Evolutionary conservation across 139 green algal genomes (phyloP).

Genomic region (Pleodorina starrii): DNA sequence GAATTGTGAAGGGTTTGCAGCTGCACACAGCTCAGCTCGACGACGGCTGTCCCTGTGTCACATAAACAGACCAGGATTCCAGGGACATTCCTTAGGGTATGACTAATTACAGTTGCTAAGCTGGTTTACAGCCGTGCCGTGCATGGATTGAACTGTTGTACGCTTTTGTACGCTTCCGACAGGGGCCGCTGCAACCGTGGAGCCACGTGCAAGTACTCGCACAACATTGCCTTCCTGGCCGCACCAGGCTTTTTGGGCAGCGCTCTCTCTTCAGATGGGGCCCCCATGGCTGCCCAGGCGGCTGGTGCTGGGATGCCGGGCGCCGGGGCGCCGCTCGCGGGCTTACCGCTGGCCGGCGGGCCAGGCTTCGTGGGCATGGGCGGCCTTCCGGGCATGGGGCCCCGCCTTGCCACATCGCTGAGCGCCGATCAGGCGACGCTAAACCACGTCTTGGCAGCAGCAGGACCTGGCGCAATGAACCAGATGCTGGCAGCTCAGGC

Average conservation of each 20-base stretch:
- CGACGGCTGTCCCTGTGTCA: too few species aligned
- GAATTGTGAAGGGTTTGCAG: too few species aligned
- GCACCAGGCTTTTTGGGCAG: constrained; percentile 27
- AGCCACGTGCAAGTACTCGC: constrained; percentile 83
- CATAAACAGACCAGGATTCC: too few species aligned
- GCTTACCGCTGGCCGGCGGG: neutral
- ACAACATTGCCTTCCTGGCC: constrained; percentile 77
- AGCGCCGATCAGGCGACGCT: constrained; percentile 46
- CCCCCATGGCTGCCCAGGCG: constrained; percentile 19
- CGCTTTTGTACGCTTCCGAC: too few species aligned
- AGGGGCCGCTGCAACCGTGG: constrained; percentile 82
- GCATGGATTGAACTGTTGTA: neutral
- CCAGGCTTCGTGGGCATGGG: neutral
- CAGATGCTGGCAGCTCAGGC: constrained; percentile 44
- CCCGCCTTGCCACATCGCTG: neutral
- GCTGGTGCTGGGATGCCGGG: neutral
- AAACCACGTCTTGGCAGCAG: constrained; percentile 35
- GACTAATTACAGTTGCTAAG: too few species aligned
- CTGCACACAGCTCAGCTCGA: too few species aligned
- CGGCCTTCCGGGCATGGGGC: neutral
- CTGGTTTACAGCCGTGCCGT: too few species aligned
- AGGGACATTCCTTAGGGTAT: too few species aligned
- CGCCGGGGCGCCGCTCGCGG: neutral
- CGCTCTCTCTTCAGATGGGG: constrained; percentile 7
- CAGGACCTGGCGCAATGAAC: constrained; percentile 17